Conservation (phyloP, 2,329 filamentous ascomycete genomes). For the Talaromyces marneffei region DNA sequence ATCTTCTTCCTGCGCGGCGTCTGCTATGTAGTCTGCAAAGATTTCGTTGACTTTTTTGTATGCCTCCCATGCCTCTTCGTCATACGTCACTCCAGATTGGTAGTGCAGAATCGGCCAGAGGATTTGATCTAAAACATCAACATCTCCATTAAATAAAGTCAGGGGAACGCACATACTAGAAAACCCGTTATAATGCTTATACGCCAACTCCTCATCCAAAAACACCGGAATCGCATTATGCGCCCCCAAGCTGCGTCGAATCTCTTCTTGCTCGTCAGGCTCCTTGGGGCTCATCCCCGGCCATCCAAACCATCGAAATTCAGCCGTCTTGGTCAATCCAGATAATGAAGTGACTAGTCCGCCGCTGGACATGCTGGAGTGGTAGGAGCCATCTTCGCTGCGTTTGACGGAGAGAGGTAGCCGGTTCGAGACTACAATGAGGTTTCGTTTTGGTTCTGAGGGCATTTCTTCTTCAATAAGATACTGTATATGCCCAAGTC, state of each 20-base stretch:
- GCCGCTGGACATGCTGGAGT: constrained; percentile 84
- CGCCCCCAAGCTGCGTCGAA: constrained; percentile 68
- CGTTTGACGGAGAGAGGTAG: constrained; percentile 89
- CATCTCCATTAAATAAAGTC: background rate
- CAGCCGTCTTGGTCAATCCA: constrained; percentile 79
- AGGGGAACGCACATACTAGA: constrained; percentile 65
- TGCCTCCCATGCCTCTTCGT: constrained; percentile 80
- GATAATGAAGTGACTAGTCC: constrained; percentile 86
- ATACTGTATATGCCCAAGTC: too few relatives aligned
- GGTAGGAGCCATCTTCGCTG: constrained; percentile 73
- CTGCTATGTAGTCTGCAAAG: constrained; percentile 77
- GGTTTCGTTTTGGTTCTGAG: constrained; percentile 27
- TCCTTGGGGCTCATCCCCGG: constrained; percentile 82
- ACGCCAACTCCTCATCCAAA: constrained; percentile 77
- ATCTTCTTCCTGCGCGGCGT: constrained; percentile 77
- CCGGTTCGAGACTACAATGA: constrained; percentile 78
- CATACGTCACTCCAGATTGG: constrained; percentile 88
- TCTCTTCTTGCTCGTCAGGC: constrained; percentile 57
- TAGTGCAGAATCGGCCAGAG: constrained; percentile 97
- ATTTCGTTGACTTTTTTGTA: constrained; percentile 84
- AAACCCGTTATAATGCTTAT: constrained; percentile 94
- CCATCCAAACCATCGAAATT: constrained; percentile 96
- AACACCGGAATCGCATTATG: constrained; percentile 83
- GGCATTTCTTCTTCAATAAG: constrained; percentile 8
- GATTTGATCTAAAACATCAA: constrained; percentile 66